phyloP scores from a whole-genome alignment of 2,329 filamentous ascomycete genomes.

The Fusarium sulawesiense region DNA sequence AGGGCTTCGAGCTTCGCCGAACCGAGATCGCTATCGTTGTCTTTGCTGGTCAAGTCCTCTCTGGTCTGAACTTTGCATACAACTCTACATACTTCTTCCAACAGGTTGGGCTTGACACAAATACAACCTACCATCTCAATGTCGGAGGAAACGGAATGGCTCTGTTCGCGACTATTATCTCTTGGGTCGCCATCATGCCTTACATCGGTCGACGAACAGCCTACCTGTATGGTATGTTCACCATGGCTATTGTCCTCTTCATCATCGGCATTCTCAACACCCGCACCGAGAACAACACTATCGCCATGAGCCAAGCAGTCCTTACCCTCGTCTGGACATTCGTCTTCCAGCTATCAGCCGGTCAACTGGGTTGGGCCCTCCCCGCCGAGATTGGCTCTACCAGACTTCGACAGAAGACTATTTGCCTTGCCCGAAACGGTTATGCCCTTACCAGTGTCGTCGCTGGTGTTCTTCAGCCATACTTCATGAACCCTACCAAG shows the following conservation, averaged over 20 bases:
- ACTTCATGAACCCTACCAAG: conserved; percentile 54
- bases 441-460: conserved; percentile 40
- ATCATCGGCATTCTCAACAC: conserved; percentile 58
- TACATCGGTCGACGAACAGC: conserved; percentile 58
- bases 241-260: conserved; percentile 53
- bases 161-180: conserved; percentile 57
- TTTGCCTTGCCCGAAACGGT: conserved; percentile 48
- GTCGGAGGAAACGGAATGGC: conserved; percentile 55
- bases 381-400: conserved; percentile 50
- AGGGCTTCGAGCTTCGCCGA: conserved; percentile 54
- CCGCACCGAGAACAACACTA: conserved; percentile 37
- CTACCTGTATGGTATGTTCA: conserved; percentile 58
- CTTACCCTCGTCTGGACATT: conserved; percentile 52
- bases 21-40: conserved; percentile 53
- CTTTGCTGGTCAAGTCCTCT: conserved; percentile 53
- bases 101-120: conserved; percentile 49
- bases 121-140: conserved; percentile 51
- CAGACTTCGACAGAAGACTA: conserved; percentile 49
- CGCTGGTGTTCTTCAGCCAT: conserved; percentile 47
- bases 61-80: conserved; percentile 53
- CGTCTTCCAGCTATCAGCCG: conserved; percentile 52
- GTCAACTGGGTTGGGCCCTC: conserved; percentile 53
- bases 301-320: conserved; percentile 51
- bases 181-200: conserved; percentile 56
- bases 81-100: conserved; percentile 58